Percentiles rank a stretch among this genome's conserved stretches.
phyloP scores from a whole-genome alignment of 306 rosid genomes.

The Neltuma alba region DNA sequence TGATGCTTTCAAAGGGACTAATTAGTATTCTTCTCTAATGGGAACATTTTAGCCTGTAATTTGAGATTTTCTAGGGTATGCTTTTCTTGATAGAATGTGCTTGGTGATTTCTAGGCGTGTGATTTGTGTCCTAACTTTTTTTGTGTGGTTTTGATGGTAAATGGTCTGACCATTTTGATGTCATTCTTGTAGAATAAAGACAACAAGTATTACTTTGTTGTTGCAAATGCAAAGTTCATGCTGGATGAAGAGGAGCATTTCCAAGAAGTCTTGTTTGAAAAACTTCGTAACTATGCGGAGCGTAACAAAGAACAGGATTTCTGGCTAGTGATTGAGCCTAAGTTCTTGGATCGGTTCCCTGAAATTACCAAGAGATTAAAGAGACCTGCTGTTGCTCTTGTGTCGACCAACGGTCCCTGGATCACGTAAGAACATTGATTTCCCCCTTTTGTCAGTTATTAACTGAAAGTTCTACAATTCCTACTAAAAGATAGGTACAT shows the following conservation, averaged over 20 bases:
- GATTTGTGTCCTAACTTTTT: background rate
- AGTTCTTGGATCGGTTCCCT: constrained; percentile 92
- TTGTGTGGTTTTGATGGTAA: constrained; percentile 1
- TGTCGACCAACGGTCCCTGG: constrained; percentile 94
- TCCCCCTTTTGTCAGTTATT: background rate
- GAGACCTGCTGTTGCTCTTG: constrained; percentile 96
- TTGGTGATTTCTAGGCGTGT: background rate
- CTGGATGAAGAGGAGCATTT: constrained; percentile 99
- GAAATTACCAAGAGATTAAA: constrained; percentile 68
- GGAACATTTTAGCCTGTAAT: background rate
- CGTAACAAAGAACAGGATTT: constrained; percentile 78
- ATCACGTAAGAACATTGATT: constrained; percentile 70
- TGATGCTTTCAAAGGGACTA: background rate
- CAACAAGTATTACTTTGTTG: constrained; percentile 70
- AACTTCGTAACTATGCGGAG: constrained; percentile 68
- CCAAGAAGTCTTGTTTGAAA: constrained; percentile 74
- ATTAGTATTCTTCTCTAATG: background rate
- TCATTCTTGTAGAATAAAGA: constrained; percentile 47
- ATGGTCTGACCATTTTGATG: background rate
- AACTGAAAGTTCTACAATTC: constrained; percentile 12
- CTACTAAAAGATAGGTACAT: background rate
- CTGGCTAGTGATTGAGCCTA: constrained; percentile 98
- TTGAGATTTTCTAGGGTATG: constrained; percentile 4
- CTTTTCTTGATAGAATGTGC: background rate
- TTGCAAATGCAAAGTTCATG: constrained; percentile 98